phyloP scores from a whole-genome alignment of 495 filamentous ascomycete genomes.

The Aspergillus bertholletiae region DNA sequence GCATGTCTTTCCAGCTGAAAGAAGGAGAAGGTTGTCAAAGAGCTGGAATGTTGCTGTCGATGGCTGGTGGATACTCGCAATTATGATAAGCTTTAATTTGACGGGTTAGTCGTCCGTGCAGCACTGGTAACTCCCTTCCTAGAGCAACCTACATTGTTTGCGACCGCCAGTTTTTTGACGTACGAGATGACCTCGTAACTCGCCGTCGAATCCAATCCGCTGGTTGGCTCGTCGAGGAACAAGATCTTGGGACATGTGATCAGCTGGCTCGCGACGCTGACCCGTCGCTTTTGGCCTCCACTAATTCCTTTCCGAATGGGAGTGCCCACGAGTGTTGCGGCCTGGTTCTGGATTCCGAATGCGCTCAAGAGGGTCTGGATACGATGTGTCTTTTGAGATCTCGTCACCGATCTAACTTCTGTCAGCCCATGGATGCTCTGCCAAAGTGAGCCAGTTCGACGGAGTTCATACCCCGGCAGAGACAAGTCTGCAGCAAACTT shows the following conservation, averaged over 20 bases:
- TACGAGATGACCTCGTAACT: constrained; percentile 67
- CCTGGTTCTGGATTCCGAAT: constrained; percentile 63
- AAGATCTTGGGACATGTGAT: constrained; percentile 75
- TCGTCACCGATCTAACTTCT: constrained; percentile 31
- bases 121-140: not conserved
- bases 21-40: constrained; percentile 73
- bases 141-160: constrained; percentile 54
- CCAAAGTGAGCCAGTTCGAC: not conserved
- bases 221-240: constrained; percentile 81
- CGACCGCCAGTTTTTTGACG: constrained; percentile 57
- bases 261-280: constrained; percentile 75
- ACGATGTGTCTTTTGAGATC: constrained; percentile 47
- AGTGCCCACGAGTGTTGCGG: constrained; percentile 68
- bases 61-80: constrained; percentile 79
- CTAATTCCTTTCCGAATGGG: constrained; percentile 75
- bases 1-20: constrained; percentile 63
- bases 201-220: constrained; percentile 69
- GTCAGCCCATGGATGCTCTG: not conserved
- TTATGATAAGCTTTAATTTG: constrained; percentile 52
- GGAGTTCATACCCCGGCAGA: constrained; percentile 44
- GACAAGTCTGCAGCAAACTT: constrained; percentile 62
- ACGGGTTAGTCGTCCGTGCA: too few relatives aligned
- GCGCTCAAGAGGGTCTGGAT: constrained; percentile 54
- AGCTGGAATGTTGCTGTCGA: constrained; percentile 71
- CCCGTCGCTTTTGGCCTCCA: constrained; percentile 74